Evolutionary conservation across 176 grass and related monocot genomes (phyloP).

Genomic region (Olyra latifolia): DNA sequence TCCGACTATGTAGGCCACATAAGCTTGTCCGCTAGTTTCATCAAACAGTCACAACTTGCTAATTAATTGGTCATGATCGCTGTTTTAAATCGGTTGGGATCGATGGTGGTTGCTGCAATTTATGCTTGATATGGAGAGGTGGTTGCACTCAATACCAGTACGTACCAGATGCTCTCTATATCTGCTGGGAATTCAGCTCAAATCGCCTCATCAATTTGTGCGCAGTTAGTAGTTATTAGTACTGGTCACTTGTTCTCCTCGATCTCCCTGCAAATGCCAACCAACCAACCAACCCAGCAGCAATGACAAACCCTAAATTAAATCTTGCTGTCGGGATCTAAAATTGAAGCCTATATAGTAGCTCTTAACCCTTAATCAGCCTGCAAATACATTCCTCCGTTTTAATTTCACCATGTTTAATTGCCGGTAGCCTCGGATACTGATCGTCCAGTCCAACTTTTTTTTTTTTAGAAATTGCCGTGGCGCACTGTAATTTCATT

Average conservation of each 20-base stretch:
- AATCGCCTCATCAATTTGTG: background rate
- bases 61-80: slow-evolving; percentile 18
- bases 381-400: background rate
- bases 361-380: slow-evolving; percentile 12
- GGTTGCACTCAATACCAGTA: slow-evolving; percentile 25
- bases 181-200: background rate
- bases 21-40: background rate
- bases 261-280: slow-evolving; percentile 1
- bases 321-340: background rate
- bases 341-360: background rate
- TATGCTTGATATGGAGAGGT: slow-evolving; percentile 36
- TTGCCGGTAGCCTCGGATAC: too few relatives aligned
- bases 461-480: too few relatives aligned
- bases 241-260: background rate
- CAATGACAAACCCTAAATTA: background rate
- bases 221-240: background rate
- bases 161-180: slow-evolving; percentile 6
- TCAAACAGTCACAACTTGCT: slow-evolving; percentile 1
- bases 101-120: slow-evolving; percentile 38
- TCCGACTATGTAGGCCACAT: background rate
- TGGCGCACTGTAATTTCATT: too few relatives aligned
- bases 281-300: slow-evolving; percentile 29
- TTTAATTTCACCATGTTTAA: too few relatives aligned
- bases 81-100: background rate
- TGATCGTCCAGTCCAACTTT: too few relatives aligned